Percentiles rank a stretch among this genome's conserved stretches.
Evolutionary conservation across 2,329 filamentous ascomycete species (phyloP).

Genomic region (Colletotrichum abscissum): DNA sequence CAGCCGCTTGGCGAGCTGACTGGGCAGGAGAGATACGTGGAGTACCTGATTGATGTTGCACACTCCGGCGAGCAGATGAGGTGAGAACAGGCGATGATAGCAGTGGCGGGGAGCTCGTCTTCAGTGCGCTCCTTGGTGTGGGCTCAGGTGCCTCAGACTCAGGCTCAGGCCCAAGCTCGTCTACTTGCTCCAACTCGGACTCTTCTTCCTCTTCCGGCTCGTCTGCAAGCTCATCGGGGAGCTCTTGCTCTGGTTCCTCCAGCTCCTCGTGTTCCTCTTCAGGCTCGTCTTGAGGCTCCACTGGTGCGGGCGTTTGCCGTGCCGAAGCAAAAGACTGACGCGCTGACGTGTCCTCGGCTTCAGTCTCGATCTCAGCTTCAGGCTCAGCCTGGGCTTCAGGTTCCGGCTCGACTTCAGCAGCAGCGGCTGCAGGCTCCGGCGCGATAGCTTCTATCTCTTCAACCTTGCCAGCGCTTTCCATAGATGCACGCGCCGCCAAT

Average conservation of each 20-base stretch:
- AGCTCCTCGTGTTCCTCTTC: slow-evolving; percentile 1
- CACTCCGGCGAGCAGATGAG: slow-evolving; percentile 42
- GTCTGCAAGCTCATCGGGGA: neutral
- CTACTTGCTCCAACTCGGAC: neutral
- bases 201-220: neutral
- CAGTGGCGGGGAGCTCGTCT: slow-evolving; percentile 43
- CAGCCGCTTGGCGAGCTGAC: slow-evolving; percentile 62
- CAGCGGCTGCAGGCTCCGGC: neutral
- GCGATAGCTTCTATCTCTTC: slow-evolving; percentile 17
- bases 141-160: slow-evolving; percentile 30
- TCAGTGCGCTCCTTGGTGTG: slow-evolving; percentile 34
- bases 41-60: slow-evolving; percentile 54
- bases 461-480: slow-evolving; percentile 6
- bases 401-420: neutral
- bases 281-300: neutral
- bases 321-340: slow-evolving; percentile 31
- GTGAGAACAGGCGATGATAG: slow-evolving; percentile 38
- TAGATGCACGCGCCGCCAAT: slow-evolving; percentile 40
- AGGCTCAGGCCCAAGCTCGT: slow-evolving; percentile 11
- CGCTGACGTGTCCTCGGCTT: slow-evolving; percentile 26
- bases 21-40: slow-evolving; percentile 53
- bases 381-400: neutral
- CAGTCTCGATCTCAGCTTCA: slow-evolving; percentile 10
- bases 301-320: slow-evolving; percentile 33
- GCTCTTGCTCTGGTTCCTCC: neutral